phyloP scores from a whole-genome alignment of 1,139 yeast genomes.

The Hemisphaericaspora subhashii region DNA sequence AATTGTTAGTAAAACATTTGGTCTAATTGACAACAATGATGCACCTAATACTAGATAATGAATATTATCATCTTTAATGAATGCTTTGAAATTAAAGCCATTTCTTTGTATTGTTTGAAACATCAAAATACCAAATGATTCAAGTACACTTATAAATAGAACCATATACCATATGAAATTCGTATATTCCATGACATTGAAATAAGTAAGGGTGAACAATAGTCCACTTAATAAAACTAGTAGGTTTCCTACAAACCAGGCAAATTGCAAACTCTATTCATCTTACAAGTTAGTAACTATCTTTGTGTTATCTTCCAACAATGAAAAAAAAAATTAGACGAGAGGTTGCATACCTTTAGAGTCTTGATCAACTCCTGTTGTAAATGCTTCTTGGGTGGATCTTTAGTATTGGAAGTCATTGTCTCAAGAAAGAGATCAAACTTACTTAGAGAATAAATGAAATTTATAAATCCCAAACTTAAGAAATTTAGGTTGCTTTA shows the following conservation, averaged over 20 bases:
- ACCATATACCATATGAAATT: slow-evolving; percentile 55
- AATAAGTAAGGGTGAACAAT: slow-evolving; percentile 53
- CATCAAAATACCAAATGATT: slow-evolving; percentile 76
- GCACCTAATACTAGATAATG: slow-evolving; percentile 50
- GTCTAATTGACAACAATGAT: slow-evolving; percentile 35
- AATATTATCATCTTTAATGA: slow-evolving; percentile 46
- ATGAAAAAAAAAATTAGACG: slow-evolving; percentile 1
- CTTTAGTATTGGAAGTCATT: too few species aligned
- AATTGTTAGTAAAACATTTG: slow-evolving; percentile 44
- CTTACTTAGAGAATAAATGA: too few species aligned
- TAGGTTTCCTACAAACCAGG: slow-evolving; percentile 72
- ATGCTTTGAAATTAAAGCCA: slow-evolving; percentile 32
- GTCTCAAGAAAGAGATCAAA: too few species aligned
- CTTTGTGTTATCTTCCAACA: too few species aligned
- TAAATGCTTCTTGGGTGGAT: too few species aligned
- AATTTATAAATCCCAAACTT: too few species aligned
- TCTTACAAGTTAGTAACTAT: too few species aligned
- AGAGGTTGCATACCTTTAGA: slow-evolving; percentile 16
- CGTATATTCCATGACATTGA: slow-evolving; percentile 22
- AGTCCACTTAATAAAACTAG: slow-evolving; percentile 56
- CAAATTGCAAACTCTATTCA: slow-evolving; percentile 51
- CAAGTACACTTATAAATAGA: slow-evolving; percentile 64
- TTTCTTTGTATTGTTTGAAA: slow-evolving; percentile 49
- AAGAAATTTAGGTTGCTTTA: too few species aligned
- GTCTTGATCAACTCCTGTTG: slow-evolving; percentile 18